Evolutionary conservation across 2,329 filamentous ascomycete species (phyloP).

Genomic region (Xylaria sp.): DNA sequence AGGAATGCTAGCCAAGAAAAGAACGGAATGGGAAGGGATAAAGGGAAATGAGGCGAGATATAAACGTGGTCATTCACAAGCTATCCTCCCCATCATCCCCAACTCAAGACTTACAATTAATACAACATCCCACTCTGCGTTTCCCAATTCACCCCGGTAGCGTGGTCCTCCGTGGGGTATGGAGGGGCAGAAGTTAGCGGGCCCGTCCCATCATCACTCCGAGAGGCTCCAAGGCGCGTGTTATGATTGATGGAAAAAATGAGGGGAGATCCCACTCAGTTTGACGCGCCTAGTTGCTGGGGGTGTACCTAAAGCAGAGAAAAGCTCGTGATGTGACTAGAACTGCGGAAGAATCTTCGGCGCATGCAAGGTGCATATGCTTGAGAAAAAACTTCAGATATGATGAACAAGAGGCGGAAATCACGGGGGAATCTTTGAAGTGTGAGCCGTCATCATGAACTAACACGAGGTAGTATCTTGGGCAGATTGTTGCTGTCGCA

Average conservation of each 20-base stretch:
- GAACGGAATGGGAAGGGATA: not conserved
- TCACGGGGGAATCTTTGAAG: not conserved
- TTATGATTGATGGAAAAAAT: slow-evolving; percentile 40
- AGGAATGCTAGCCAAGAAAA: not conserved
- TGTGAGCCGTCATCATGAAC: not conserved
- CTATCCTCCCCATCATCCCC: slow-evolving; percentile 8
- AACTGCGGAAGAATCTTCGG: not conserved
- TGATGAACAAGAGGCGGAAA: not conserved
- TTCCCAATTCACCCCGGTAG: slow-evolving; percentile 18
- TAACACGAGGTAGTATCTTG: not conserved
- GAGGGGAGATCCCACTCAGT: slow-evolving; percentile 14
- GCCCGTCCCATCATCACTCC: slow-evolving; percentile 35
- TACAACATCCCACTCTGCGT: slow-evolving; percentile 16
- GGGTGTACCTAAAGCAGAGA: not conserved
- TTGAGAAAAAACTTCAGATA: not conserved
- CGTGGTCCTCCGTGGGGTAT: slow-evolving; percentile 33
- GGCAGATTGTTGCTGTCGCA: not conserved
- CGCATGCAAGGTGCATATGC: not conserved
- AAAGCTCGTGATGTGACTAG: slow-evolving; percentile 10
- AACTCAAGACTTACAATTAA: slow-evolving; percentile 19
- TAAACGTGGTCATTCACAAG: not conserved
- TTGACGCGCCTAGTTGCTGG: slow-evolving; percentile 4
- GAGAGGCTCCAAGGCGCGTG: slow-evolving; percentile 16
- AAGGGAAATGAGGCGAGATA: not conserved
- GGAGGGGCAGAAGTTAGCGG: slow-evolving; percentile 30